These are phyloP conservation scores for Sporisorium exsertum DNA, from an alignment of 1,284 basidiomycete genomes.

Conservation along the genomic window DNA sequence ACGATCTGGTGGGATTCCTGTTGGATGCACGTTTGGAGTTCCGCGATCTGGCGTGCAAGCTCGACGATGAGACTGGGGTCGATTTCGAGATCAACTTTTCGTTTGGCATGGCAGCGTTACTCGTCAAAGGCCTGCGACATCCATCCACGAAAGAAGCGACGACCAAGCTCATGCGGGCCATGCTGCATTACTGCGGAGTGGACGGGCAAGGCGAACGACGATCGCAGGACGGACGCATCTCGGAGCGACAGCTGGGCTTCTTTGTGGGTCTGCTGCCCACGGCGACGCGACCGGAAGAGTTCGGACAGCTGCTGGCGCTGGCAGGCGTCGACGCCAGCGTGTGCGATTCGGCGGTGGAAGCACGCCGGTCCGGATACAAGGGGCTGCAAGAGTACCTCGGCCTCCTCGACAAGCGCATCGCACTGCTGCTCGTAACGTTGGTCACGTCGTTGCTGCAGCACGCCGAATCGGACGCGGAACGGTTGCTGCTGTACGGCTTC, in stretches of 20 bases:
- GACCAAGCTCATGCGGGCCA: slow-evolving; percentile 53
- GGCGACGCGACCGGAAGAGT: slow-evolving; percentile 56
- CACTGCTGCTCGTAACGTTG: slow-evolving; percentile 59
- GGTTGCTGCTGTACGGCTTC: slow-evolving; percentile 59
- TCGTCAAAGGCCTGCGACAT: slow-evolving; percentile 64
- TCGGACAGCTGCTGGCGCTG: slow-evolving; percentile 54
- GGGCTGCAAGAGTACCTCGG: slow-evolving; percentile 55
- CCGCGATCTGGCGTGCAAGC: slow-evolving; percentile 57
- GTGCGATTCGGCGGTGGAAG: slow-evolving; percentile 46
- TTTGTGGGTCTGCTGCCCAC: slow-evolving; percentile 63
- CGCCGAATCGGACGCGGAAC: slow-evolving; percentile 59
- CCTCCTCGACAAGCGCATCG: slow-evolving; percentile 59
- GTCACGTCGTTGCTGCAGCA: slow-evolving; percentile 59
- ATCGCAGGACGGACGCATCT: slow-evolving; percentile 50
- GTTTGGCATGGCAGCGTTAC: slow-evolving; percentile 62
- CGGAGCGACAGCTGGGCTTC: slow-evolving; percentile 57
- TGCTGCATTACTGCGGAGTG: slow-evolving; percentile 53
- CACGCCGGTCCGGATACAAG: slow-evolving; percentile 41
- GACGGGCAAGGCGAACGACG: slow-evolving; percentile 42
- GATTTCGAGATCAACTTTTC: slow-evolving; percentile 67
- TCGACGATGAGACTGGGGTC: slow-evolving; percentile 65
- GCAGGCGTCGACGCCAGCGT: slow-evolving; percentile 46
- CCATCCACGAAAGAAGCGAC: slow-evolving; percentile 58
- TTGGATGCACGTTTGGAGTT: slow-evolving; percentile 62
- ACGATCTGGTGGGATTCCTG: slow-evolving; percentile 54